A percentile compares a stretch with the other conserved stretches of the same genome.
These are phyloP conservation scores for Aureobasidium sp. DNA, from an alignment of 2,329 filamentous ascomycete species.

Conservation along the genomic window DNA sequence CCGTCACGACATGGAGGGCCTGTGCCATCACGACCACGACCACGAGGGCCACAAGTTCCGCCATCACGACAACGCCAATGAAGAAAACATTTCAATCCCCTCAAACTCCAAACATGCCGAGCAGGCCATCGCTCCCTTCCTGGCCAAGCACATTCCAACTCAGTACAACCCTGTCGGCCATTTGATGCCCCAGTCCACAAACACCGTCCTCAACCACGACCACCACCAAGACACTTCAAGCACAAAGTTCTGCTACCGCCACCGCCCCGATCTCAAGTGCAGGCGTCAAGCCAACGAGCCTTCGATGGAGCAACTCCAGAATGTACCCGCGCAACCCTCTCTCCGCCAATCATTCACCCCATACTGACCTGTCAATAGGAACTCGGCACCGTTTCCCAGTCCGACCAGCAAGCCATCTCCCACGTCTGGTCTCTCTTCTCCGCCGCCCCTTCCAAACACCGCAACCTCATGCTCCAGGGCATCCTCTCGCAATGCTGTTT, in stretches of 20 bases:
- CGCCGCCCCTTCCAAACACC: constrained; percentile 84
- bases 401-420: constrained; percentile 89
- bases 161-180: constrained; percentile 71
- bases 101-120: constrained; percentile 54
- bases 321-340: constrained; percentile 40
- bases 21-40: constrained; percentile 27
- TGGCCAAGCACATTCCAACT: constrained; percentile 81
- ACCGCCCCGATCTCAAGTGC: constrained; percentile 89
- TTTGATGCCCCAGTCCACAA: constrained; percentile 19
- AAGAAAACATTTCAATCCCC: constrained; percentile 32
- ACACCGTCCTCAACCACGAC: constrained; percentile 23
- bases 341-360: background rate
- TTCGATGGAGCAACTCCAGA: constrained; percentile 91
- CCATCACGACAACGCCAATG: constrained; percentile 18
- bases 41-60: constrained; percentile 20
- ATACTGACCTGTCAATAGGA: constrained; percentile 43
- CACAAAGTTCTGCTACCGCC: constrained; percentile 92
- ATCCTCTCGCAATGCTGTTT: constrained; percentile 97
- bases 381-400: constrained; percentile 69
- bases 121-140: constrained; percentile 76
- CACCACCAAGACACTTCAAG: constrained; percentile 19
- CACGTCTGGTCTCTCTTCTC: constrained; percentile 98
- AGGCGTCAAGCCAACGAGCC: constrained; percentile 85
- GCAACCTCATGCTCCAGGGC: constrained; percentile 92
- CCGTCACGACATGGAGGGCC: constrained; percentile 17